These are phyloP conservation scores for Croton setiger DNA, from an alignment of 441 rosid genomes.

Conservation along the genomic window DNA sequence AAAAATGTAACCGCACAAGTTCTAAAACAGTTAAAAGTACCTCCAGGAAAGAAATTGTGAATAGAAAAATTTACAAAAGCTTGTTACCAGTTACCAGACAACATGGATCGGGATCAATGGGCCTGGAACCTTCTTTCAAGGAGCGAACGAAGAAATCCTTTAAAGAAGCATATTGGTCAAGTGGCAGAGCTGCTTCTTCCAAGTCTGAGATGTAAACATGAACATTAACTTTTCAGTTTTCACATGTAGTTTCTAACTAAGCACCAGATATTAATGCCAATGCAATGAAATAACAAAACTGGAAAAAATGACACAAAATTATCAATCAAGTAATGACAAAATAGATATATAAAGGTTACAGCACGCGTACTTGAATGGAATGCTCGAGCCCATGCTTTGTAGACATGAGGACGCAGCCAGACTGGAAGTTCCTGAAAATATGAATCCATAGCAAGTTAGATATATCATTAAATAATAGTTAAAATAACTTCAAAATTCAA, in stretches of 20 bases:
- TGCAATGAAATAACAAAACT: conserved; percentile 12
- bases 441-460: conserved; percentile 21
- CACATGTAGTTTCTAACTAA: conserved; percentile 10
- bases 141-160: conserved; percentile 84
- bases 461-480: neutral
- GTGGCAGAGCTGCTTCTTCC: conserved; percentile 85
- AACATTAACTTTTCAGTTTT: conserved; percentile 13
- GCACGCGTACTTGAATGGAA: conserved; percentile 75
- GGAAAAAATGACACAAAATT: neutral
- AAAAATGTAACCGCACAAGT: conserved; percentile 15
- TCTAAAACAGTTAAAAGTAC: conserved; percentile 18
- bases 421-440: conserved; percentile 73
- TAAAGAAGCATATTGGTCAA: conserved; percentile 70
- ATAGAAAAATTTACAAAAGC: conserved; percentile 32
- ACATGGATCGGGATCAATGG: conserved; percentile 71
- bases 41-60: conserved; percentile 23
- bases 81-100: conserved; percentile 97
- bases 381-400: conserved; percentile 93
- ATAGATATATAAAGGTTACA: conserved; percentile 13
- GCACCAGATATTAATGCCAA: conserved; percentile 1
- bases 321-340: neutral
- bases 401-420: conserved; percentile 77
- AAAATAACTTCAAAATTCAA: neutral
- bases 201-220: conserved; percentile 52
- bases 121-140: conserved; percentile 87